Conservation (phyloP, 495 filamentous ascomycete species). For the Daldinia concentrica region DNA sequence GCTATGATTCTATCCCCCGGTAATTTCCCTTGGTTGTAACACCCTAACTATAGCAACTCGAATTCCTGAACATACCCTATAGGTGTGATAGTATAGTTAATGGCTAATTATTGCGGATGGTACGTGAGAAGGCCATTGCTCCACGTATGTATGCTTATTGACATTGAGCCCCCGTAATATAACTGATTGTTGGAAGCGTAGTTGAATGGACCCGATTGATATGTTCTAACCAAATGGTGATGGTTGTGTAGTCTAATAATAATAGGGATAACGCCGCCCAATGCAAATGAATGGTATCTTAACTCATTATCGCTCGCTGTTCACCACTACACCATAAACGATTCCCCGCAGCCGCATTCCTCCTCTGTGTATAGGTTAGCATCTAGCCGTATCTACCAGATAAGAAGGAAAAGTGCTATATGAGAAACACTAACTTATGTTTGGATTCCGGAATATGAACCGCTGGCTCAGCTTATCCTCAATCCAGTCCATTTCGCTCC, state of each 20-base stretch:
- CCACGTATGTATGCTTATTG: background rate
- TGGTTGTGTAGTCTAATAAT: conserved; percentile 20
- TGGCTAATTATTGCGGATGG: background rate
- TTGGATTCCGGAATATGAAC: conserved; percentile 96
- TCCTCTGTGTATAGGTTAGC: conserved; percentile 74
- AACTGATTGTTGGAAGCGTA: background rate
- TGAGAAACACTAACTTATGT: conserved; percentile 81
- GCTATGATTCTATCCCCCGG: background rate
- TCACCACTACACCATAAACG: conserved; percentile 79
- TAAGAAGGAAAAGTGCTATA: background rate
- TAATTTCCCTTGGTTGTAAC: background rate
- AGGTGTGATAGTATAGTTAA: background rate
- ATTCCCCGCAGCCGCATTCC: conserved; percentile 96
- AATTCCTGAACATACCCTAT: background rate
- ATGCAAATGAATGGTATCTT: conserved; percentile 40
- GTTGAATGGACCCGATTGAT: background rate
- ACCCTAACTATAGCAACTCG: background rate
- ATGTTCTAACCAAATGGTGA: background rate
- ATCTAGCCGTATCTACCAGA: background rate
- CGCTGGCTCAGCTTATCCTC: conserved; percentile 90
- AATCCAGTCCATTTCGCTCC: conserved; percentile 99
- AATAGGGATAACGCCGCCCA: conserved; percentile 30
- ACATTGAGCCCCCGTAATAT: background rate
- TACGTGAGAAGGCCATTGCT: background rate
- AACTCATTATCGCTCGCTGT: conserved; percentile 13